Conservation (phyloP, 257 asterid species). For the Plectranthus barbatus region DNA sequence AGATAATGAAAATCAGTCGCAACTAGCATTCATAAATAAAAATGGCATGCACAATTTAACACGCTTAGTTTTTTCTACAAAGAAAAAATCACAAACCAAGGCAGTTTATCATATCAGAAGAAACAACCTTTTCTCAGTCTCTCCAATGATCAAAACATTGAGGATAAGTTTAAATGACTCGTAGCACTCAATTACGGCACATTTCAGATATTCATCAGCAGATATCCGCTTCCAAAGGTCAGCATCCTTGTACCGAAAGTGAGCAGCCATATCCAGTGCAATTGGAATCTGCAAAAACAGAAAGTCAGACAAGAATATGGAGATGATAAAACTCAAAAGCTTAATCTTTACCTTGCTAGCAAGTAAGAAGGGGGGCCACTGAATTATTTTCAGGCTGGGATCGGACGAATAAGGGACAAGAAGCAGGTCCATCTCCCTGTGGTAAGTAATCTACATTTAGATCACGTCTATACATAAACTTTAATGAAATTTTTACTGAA, state of each 20-base stretch:
- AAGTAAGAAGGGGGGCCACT: constrained; percentile 98
- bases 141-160: constrained; percentile 66
- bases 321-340: constrained; percentile 10
- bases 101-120: neutral
- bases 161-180: constrained; percentile 83
- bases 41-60: constrained; percentile 1
- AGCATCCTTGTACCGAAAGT: constrained; percentile 79
- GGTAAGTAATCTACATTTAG: constrained; percentile 26
- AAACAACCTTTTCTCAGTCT: constrained; percentile 80
- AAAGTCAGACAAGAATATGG: constrained; percentile 19
- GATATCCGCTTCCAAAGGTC: constrained; percentile 94
- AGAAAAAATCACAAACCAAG: neutral
- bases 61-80: neutral
- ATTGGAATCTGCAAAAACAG: constrained; percentile 70
- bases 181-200: constrained; percentile 92
- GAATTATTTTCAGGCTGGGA: constrained; percentile 71
- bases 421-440: constrained; percentile 99
- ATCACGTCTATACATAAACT: constrained; percentile 8
- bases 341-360: constrained; percentile 74
- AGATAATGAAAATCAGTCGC: neutral
- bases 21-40: neutral
- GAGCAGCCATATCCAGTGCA: constrained; percentile 95
- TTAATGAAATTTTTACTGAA: neutral
- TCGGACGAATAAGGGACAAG: constrained; percentile 96
- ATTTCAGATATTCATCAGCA: constrained; percentile 84